These are phyloP conservation scores for Coffea humblotiana DNA, from an alignment of 305 asterid genomes.

Conservation along the genomic window DNA sequence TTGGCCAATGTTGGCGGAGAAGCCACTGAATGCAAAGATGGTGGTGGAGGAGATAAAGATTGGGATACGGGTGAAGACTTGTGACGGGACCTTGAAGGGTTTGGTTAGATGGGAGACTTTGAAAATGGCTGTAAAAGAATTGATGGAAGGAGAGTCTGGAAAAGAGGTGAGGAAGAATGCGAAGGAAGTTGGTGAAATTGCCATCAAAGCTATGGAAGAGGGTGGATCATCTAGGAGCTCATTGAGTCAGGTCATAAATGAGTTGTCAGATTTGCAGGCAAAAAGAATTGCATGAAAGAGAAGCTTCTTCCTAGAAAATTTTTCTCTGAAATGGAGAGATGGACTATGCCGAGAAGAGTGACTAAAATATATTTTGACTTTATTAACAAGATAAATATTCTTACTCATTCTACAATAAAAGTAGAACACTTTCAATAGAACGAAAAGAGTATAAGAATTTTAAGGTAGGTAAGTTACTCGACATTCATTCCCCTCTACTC, in stretches of 20 bases:
- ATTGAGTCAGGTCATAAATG: neutral
- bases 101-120: slow-evolving; percentile 17
- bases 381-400: too few relatives aligned
- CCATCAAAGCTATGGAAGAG: slow-evolving; percentile 26
- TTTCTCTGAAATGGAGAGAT: too few relatives aligned
- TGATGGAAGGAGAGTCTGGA: slow-evolving; percentile 40
- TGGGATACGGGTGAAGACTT: slow-evolving; percentile 27
- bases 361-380: too few relatives aligned
- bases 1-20: slow-evolving; percentile 31
- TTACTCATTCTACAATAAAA: too few relatives aligned
- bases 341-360: too few relatives aligned
- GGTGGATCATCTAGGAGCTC: slow-evolving; percentile 38
- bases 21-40: slow-evolving; percentile 41
- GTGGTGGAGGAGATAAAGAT: slow-evolving; percentile 38
- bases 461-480: too few relatives aligned
- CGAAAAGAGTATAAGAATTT: too few relatives aligned
- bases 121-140: slow-evolving; percentile 27
- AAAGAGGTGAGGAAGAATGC: slow-evolving; percentile 31
- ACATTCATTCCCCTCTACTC: too few relatives aligned
- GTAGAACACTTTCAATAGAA: too few relatives aligned
- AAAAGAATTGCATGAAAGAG: too few relatives aligned
- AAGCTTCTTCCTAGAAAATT: too few relatives aligned
- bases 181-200: slow-evolving; percentile 29
- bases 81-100: neutral
- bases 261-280: too few relatives aligned